phyloP scores from a whole-genome alignment of 345 rosid species.

The Aegle marmelos region DNA sequence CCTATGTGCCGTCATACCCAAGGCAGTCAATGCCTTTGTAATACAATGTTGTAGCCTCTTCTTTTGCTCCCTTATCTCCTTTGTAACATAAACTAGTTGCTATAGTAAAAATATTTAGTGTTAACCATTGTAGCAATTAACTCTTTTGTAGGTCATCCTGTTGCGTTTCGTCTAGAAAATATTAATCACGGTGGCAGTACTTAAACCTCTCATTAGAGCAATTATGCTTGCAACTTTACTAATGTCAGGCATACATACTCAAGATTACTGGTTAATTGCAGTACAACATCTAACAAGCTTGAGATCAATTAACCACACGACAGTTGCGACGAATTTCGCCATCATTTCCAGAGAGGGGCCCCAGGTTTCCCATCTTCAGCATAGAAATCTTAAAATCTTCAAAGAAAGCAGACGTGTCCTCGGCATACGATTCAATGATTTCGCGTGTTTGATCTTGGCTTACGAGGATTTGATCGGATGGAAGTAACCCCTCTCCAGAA shows the following conservation, averaged over 20 bases:
- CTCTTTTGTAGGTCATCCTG: neutral
- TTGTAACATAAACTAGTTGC: conserved; percentile 21
- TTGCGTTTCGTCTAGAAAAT: too few species aligned
- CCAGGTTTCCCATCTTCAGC: conserved; percentile 63
- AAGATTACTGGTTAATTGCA: neutral
- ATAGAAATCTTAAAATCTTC: conserved; percentile 62
- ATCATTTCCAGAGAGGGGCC: conserved; percentile 17
- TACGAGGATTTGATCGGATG: conserved; percentile 68
- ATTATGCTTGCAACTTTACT: neutral
- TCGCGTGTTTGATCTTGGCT: conserved; percentile 42
- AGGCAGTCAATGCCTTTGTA: conserved; percentile 18
- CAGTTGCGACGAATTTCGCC: conserved; percentile 55
- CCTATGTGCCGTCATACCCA: neutral
- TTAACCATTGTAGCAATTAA: neutral
- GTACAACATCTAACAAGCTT: too few species aligned
- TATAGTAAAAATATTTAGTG: neutral
- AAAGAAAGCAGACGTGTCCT: conserved; percentile 51
- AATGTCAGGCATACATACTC: neutral
- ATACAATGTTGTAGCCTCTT: neutral
- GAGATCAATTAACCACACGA: conserved; percentile 36
- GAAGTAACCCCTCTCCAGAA: conserved; percentile 75
- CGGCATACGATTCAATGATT: conserved; percentile 51
- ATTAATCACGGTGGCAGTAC: neutral
- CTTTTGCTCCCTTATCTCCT: neutral
- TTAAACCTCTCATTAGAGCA: neutral